Conservation (phyloP, 2,329 filamentous ascomycete species). For the Ascochyta fabae region DNA sequence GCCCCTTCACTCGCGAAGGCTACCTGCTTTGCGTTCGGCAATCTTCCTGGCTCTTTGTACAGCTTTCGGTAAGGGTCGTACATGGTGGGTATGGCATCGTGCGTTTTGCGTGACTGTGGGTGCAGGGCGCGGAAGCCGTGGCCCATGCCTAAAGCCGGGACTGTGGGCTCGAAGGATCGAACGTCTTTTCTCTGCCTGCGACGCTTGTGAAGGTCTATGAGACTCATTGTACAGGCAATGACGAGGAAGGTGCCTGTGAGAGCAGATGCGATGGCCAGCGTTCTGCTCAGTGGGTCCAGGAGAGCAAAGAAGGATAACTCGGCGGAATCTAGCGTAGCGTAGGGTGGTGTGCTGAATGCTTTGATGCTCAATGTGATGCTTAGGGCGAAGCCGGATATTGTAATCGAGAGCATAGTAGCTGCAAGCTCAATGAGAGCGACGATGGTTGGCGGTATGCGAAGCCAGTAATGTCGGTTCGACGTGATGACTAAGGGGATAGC, state of each 20-base stretch:
- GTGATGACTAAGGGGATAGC: conserved; percentile 20
- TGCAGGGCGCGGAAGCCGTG: conserved; percentile 27
- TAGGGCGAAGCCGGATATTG: conserved; percentile 23
- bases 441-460: conserved; percentile 21
- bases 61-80: conserved; percentile 25
- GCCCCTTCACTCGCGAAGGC: conserved; percentile 16
- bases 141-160: conserved; percentile 31
- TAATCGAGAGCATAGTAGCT: conserved; percentile 17
- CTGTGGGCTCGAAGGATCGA: conserved; percentile 33
- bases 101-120: conserved; percentile 5
- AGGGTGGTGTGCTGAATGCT: not conserved
- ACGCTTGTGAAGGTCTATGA: not conserved
- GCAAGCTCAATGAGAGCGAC: conserved; percentile 25
- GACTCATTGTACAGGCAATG: not conserved
- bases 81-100: conserved; percentile 20
- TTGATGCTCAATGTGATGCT: conserved; percentile 18
- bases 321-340: conserved; percentile 15
- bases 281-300: conserved; percentile 25
- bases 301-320: conserved; percentile 23
- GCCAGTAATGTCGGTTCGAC: conserved; percentile 19
- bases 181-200: not conserved
- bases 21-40: conserved; percentile 19
- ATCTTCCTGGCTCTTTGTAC: not conserved
- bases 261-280: conserved; percentile 16
- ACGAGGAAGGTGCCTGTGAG: not conserved